Evolutionary conservation across 257 asterid species (phyloP), one percentile per base, ranked within the genome.

Genomic region (Solanum chmielewskii): DNA sequence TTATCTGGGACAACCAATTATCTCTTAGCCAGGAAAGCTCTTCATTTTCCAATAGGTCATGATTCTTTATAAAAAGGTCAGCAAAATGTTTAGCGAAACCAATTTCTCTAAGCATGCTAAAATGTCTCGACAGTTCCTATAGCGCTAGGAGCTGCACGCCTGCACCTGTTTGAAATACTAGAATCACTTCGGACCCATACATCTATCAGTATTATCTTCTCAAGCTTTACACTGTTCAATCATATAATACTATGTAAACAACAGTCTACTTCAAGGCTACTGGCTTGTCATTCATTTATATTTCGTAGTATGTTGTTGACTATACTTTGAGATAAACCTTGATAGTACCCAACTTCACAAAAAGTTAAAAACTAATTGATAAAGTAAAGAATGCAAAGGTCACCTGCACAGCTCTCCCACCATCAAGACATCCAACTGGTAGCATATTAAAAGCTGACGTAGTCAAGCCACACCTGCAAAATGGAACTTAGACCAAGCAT

Each of bases 361-460:
- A 69, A 29, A 80, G 27, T 39, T 23, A 18, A 49, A 68, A 29
- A 80, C 35, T 39, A 37, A 20, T 33, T 18, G 44, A 77, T 29
- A 35, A 5, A 62, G 70, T 23, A 20, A 74, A 82, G 69, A 86
- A 86, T 88, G 85, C 56, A 84, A 85, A 25, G 52, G 89, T 47
- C 88, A 95, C 99, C 99, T 96, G 98, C 96, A 96, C 90, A 82
- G 99, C 98, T 92, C 98, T 92, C 88, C 99, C 99, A 44, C 99
- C 99, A 88, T 96, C 99, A 25, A 96, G 98, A 91, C 98, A 95
- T 90, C 99, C 99, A 87, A 95, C 93, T 37, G 99, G 99, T 27
- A 95, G 93, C 98, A 96, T 88, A 90, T 96, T 96, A 90, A 96
- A 95, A 91, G 98, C 97, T 82, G 98, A 94, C n/a, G 99, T 92